These are phyloP conservation scores for Fistulifera pelliculosa DNA, from an alignment of 108 stramenopile species.

Conservation along the genomic window DNA sequence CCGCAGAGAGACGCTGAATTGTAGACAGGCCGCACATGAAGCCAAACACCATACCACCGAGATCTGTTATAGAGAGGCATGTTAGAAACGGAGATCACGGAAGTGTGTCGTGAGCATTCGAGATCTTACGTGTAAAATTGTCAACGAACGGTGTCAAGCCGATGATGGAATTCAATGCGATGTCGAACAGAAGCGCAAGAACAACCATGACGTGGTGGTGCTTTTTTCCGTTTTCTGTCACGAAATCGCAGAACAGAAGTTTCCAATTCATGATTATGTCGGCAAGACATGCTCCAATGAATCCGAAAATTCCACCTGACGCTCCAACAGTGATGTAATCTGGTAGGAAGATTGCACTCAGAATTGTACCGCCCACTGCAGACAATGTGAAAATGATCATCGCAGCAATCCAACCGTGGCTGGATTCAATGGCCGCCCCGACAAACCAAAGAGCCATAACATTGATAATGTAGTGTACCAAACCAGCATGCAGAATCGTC, in stretches of 20 bases:
- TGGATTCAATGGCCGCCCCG: slow-evolving; percentile 82
- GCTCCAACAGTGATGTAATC: slow-evolving; percentile 88
- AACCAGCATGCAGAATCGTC: slow-evolving; percentile 90
- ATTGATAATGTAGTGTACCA: slow-evolving; percentile 92
- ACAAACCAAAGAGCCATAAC: slow-evolving; percentile 83
- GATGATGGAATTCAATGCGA: slow-evolving; percentile 68
- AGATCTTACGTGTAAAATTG: slow-evolving; percentile 50
- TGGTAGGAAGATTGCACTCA: slow-evolving; percentile 86
- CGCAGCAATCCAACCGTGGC: slow-evolving; percentile 66
- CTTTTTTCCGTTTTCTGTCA: slow-evolving; percentile 30
- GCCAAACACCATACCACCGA: slow-evolving; percentile 82
- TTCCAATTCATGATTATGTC: slow-evolving; percentile 89
- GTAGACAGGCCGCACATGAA: slow-evolving; percentile 68
- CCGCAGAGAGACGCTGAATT: slow-evolving; percentile 49
- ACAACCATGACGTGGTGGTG: slow-evolving; percentile 28
- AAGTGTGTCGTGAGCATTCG: neutral
- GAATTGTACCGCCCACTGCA: slow-evolving; percentile 81
- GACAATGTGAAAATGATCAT: slow-evolving; percentile 70
- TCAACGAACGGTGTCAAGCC: slow-evolving; percentile 85
- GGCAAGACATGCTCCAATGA: slow-evolving; percentile 82
- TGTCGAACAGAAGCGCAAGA: slow-evolving; percentile 63
- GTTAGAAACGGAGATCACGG: no score
- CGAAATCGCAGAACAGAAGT: slow-evolving; percentile 54
- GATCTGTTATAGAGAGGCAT: no score
- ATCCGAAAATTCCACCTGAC: slow-evolving; percentile 87